Evolutionary conservation across 208 protist genomes (phyloP).

Genomic region (Leishmania arabica): DNA sequence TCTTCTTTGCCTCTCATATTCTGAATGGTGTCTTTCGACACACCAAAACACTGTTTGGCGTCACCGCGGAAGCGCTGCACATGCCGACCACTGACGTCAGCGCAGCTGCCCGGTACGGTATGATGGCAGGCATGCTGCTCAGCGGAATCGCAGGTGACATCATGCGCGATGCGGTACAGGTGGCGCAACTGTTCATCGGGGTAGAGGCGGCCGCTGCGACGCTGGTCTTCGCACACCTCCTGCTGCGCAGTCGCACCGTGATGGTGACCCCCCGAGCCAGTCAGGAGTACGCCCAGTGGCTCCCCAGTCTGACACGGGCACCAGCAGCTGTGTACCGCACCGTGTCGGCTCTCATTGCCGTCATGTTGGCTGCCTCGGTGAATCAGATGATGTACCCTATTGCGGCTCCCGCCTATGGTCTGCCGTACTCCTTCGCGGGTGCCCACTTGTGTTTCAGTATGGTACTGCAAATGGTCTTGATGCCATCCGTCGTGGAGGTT

Average conservation of each 20-base stretch:
- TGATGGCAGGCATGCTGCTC: conserved; percentile 36
- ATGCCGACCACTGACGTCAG: conserved; percentile 2
- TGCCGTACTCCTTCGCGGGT: conserved; percentile 42
- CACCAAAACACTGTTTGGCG: conserved; percentile 41
- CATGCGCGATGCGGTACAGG: conserved; percentile 21
- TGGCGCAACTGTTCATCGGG: conserved; percentile 25
- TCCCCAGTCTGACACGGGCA: conserved; percentile 6
- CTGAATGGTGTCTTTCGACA: conserved; percentile 67
- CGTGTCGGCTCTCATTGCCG: conserved; percentile 12
- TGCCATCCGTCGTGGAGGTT: conserved; percentile 24
- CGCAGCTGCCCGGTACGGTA: conserved; percentile 20
- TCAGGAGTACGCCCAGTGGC: conserved; percentile 27
- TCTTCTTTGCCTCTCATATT: conserved; percentile 59
- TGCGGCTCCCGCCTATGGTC: conserved; percentile 35
- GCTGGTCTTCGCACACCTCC: conserved; percentile 20
- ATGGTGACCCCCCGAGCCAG: background rate
- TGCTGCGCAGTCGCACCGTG: conserved; percentile 1
- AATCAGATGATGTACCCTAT: conserved; percentile 54
- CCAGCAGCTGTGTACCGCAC: conserved; percentile 7
- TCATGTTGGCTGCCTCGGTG: conserved; percentile 33
- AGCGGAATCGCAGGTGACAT: conserved; percentile 36
- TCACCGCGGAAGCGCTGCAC: conserved; percentile 10
- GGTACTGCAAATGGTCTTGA: conserved; percentile 26
- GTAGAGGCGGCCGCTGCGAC: conserved; percentile 24
- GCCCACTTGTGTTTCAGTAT: conserved; percentile 39